Evolutionary conservation across 169 alveolate species (phyloP).

Genomic region (Eimeria praecox): DNA sequence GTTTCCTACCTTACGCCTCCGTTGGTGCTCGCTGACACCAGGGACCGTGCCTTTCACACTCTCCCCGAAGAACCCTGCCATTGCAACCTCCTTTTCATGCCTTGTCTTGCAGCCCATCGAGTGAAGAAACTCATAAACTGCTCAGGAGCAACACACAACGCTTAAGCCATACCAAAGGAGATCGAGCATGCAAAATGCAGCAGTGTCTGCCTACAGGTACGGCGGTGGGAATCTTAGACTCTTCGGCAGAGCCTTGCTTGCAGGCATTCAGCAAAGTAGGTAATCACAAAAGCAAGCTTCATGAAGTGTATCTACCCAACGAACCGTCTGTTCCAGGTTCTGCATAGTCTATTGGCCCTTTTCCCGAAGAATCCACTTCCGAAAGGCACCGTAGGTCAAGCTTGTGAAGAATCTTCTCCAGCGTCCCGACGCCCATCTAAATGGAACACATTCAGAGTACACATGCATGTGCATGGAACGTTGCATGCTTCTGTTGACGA

Average conservation of each 20-base stretch:
- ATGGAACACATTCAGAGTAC: background rate
- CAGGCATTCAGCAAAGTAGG: too few relatives aligned
- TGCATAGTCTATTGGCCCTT: conserved; percentile 73
- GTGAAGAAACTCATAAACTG: conserved; percentile 78
- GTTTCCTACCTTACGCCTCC: conserved; percentile 64
- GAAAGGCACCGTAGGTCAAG: conserved; percentile 58
- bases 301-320: background rate
- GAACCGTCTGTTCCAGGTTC: conserved; percentile 71
- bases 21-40: conserved; percentile 68
- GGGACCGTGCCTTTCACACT: conserved; percentile 71
- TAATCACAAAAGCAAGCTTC: background rate
- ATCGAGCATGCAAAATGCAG: background rate
- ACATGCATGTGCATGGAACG: background rate
- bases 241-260: background rate
- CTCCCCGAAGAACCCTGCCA: conserved; percentile 77
- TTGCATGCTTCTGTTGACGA: background rate
- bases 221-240: background rate
- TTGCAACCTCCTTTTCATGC: conserved; percentile 67
- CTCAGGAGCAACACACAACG: conserved; percentile 17
- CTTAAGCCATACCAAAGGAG: background rate
- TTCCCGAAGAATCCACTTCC: conserved; percentile 69
- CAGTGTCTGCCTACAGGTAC: background rate
- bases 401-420: conserved; percentile 59
- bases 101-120: conserved; percentile 80
- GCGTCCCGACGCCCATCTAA: conserved; percentile 45